A percentile compares a stretch with the other conserved stretches of the same genome.
Evolutionary conservation across 805 yeast genomes (phyloP).

Genomic region (Ogataea philodendri): DNA sequence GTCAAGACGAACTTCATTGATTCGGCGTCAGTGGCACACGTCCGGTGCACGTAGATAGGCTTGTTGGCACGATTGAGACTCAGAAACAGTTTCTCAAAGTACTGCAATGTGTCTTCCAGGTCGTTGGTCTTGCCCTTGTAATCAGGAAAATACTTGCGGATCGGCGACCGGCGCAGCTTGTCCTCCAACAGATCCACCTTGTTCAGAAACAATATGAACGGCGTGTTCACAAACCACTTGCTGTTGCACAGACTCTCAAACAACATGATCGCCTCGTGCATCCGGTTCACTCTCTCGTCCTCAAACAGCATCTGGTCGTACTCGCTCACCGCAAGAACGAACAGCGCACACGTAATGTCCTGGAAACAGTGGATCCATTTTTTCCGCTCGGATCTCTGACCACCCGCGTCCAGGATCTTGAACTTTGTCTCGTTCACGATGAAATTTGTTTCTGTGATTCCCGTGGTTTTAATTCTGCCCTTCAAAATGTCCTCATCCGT

Average conservation of each 20-base stretch:
- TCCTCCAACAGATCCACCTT: slow-evolving; percentile 79
- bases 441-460: slow-evolving; percentile 85
- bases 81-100: slow-evolving; percentile 66
- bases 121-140: slow-evolving; percentile 65
- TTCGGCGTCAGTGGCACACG: slow-evolving; percentile 92
- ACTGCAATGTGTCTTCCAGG: slow-evolving; percentile 64
- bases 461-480: slow-evolving; percentile 94
- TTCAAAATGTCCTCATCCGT: slow-evolving; percentile 79
- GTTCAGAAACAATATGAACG: slow-evolving; percentile 85
- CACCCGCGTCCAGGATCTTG: slow-evolving; percentile 92
- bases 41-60: slow-evolving; percentile 86
- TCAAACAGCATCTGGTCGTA: slow-evolving; percentile 91
- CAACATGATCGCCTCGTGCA: slow-evolving; percentile 83
- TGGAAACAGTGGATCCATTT: slow-evolving; percentile 97
- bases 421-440: slow-evolving; percentile 61
- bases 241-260: slow-evolving; percentile 85
- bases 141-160: slow-evolving; percentile 74
- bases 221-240: slow-evolving; percentile 79
- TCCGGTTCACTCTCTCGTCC: slow-evolving; percentile 83
- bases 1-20: slow-evolving; percentile 87
- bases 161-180: slow-evolving; percentile 64
- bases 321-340: slow-evolving; percentile 87
- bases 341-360: slow-evolving; percentile 81
- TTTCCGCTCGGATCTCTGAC: slow-evolving; percentile 85
- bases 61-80: slow-evolving; percentile 59